Evolutionary conservation across 169 alveolate species (phyloP), one percentile per base, ranked within the genome.

Genomic region (Babesia bigemina): DNA sequence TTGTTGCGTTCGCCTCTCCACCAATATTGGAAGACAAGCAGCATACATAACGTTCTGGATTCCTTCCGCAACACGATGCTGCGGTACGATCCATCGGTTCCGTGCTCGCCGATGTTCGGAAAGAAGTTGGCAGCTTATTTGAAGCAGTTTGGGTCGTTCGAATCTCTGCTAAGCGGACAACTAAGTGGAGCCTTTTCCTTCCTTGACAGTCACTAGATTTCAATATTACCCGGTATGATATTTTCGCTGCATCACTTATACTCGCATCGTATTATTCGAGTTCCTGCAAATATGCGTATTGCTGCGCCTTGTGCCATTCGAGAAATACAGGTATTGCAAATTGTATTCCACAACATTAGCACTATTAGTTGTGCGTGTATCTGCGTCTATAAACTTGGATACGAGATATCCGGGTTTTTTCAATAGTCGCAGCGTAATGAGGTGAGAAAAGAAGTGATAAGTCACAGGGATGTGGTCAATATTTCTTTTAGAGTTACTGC

Each of bases 1-100:
- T 13, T 61, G 33, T 4, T 49, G 28, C 48, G 26, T 12, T 4
- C 29, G 29, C 76, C 67, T 4, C 42, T 78, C 17, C 47, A 48
- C 56, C 58, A 53, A 26, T 53, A 24, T 49, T 12, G 69, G 63
- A 69, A 67, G 22, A 36, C 24, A 21, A 39, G 8, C 26, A 78
- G 70, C 47, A 61, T 33, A 21, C 86, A 78, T 48, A 52, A 59
- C 36, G 70, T 56, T 67, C 61, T 78, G 69, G 44, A 44, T 42
- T 10, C 39, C 55, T 78, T 78, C 74, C 65, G 72, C 47, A 48
- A 24, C 47, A n/a, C 79, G 10, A 24, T 78, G 63, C 59, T 78
- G 26, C 33, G n/a, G 19, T 47, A 75, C 67, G 42, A n/a, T 0
- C 53, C 58, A 9, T 58, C 21, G 22, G 39, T n/a, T n/a, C 55